A percentile compares a stretch with the other conserved stretches of the same genome.
These are phyloP conservation scores for Mucor mucedo DNA, from an alignment of 371 early-diverging fungal genomes.

Conservation along the genomic window DNA sequence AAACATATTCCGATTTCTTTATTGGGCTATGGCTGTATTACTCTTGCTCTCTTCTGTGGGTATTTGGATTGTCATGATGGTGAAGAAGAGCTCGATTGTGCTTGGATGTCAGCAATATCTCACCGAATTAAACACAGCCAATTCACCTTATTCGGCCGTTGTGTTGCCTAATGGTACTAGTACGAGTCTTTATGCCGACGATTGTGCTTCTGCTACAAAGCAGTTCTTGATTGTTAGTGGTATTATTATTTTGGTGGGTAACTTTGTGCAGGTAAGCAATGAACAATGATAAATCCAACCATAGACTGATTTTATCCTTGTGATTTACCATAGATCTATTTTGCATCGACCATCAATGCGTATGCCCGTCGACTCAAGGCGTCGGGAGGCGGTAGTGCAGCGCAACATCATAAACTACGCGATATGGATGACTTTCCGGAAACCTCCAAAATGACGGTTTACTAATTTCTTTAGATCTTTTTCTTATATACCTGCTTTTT, in stretches of 20 bases:
- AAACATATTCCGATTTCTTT: constrained; percentile 22
- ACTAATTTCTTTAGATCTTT: constrained; percentile 1
- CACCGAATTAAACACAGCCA: background rate
- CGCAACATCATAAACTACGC: constrained; percentile 28
- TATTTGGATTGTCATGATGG: constrained; percentile 21
- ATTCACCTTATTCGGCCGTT: constrained; percentile 15
- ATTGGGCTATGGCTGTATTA: constrained; percentile 21
- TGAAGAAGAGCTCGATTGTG: constrained; percentile 15
- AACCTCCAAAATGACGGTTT: constrained; percentile 22
- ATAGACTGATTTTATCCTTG: background rate
- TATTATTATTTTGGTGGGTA: constrained; percentile 18
- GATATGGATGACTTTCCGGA: constrained; percentile 35
- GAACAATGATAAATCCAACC: background rate
- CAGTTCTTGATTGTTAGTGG: constrained; percentile 23
- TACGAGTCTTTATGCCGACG: constrained; percentile 8
- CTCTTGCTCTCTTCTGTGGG: constrained; percentile 11
- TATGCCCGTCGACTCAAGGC: constrained; percentile 25
- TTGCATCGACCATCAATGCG: constrained; percentile 25
- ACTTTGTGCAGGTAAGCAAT: constrained; percentile 14
- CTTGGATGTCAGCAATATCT: constrained; percentile 16
- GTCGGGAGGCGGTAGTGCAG: constrained; percentile 4
- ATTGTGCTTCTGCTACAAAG: constrained; percentile 18
- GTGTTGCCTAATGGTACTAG: constrained; percentile 13
- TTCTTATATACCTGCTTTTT: background rate
- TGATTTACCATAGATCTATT: constrained; percentile 14